Base-by-base conservation (phyloP, 108 stramenopile species). In the Pseudonitzschia multistriata region DNA sequence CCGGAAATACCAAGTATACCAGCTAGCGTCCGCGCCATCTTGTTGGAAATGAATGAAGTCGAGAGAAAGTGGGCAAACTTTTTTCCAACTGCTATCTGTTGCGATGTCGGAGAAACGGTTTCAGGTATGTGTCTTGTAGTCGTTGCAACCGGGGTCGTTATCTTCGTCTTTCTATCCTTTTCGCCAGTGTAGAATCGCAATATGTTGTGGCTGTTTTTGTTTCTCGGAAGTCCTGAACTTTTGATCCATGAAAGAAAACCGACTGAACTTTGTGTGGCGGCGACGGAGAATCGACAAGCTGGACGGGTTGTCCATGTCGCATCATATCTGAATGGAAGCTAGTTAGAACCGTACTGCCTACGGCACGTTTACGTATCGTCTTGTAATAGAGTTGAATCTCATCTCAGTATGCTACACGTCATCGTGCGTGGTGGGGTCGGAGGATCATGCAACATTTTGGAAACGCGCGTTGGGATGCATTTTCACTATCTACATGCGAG, bases 221-320 rank as follows among this genome's bases (percentile, higher is more conserved):
- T 17, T 7, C 15, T 21, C 4, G 3, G 13, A 4, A 17, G 7
- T 49, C n/a, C 49, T 49, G 4, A 21, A 49, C 15, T 49, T 21
- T 21, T 49, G 49, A 17, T 49, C n/a, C n/a, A 49, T 49, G 37
- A 39, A 39, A 39, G 37, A 39, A 39, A 39, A 39, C 37, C 49
- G 49, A 49, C 49, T 49, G n/a, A 49, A 49, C n/a, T 49, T 49
- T 49, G 49, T 49, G 49, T 49, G 49, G 49, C 49, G 49, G 19
- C n/a, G 49, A 49, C 3, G 15, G 17, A n/a, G n/a, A n/a, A n/a
- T n/a, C n/a, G n/a, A n/a, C 13, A 42, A 7, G 40, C 7, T 10
- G n/a, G 49, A 49, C 17, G n/a, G 4, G 3, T 49, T 4, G 17
- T 17, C n/a, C 19, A 21, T 49, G 49, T 42, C 13, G 10, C 40